Conservation (phyloP, 2,329 filamentous ascomycete species). For the Beauveria pseudobassiana region DNA sequence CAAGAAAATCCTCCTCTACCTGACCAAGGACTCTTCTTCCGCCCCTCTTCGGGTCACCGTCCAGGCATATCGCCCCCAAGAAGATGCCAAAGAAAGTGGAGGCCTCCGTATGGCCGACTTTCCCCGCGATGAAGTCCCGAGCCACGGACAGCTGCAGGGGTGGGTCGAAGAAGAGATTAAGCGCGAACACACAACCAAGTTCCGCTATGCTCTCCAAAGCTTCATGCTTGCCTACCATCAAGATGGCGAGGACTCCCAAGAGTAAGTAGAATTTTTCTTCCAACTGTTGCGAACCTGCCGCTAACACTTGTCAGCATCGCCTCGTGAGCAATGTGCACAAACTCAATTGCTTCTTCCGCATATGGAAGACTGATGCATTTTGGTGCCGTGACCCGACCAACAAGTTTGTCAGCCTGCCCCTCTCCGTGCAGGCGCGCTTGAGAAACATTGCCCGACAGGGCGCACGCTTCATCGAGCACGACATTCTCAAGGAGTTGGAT, state of each 20-base stretch:
- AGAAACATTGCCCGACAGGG: conserved; percentile 31
- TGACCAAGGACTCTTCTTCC: conserved; percentile 28
- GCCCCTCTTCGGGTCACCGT: conserved; percentile 32
- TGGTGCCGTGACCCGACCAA: conserved; percentile 32
- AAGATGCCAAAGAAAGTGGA: conserved; percentile 21
- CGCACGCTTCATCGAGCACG: conserved; percentile 29
- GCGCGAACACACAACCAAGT: conserved; percentile 24
- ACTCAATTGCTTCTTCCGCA: conserved; percentile 43
- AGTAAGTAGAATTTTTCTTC: conserved; percentile 22
- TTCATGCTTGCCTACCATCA: conserved; percentile 31
- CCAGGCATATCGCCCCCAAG: conserved; percentile 29
- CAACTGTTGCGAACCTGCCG: background rate
- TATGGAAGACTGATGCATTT: conserved; percentile 38
- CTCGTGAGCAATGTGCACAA: conserved; percentile 36
- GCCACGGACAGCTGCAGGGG: conserved; percentile 25
- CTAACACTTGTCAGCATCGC: conserved; percentile 24
- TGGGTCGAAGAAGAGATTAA: conserved; percentile 33
- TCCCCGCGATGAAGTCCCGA: conserved; percentile 29
- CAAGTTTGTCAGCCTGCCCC: conserved; percentile 28
- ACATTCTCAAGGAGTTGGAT: conserved; percentile 34
- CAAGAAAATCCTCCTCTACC: conserved; percentile 29
- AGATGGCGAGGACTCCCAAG: conserved; percentile 30
- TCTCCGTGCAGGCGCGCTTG: conserved; percentile 34
- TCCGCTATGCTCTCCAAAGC: conserved; percentile 27
- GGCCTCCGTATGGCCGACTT: conserved; percentile 30